Conservation (phyloP, 2,329 filamentous ascomycete species). For the Pseudonectria buxi region DNA sequence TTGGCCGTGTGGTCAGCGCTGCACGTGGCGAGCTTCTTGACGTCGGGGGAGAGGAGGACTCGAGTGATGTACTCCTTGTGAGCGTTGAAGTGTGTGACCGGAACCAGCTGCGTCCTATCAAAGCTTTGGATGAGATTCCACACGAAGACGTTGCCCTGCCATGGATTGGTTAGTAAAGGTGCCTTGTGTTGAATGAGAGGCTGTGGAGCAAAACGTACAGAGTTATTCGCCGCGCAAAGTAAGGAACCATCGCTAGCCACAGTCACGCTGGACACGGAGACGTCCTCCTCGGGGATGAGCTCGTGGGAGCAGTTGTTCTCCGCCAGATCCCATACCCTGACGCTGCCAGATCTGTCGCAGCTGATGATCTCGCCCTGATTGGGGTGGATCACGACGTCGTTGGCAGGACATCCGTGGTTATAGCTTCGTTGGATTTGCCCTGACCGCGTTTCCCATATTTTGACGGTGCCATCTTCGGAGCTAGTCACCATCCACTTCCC, state of each 20-base stretch:
- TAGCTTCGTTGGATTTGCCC: constrained; percentile 90
- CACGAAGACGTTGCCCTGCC: constrained; percentile 88
- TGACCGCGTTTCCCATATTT: constrained; percentile 90
- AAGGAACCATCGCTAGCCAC: constrained; percentile 91
- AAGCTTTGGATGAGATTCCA: constrained; percentile 85
- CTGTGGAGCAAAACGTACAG: constrained; percentile 44
- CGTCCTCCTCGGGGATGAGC: constrained; percentile 91
- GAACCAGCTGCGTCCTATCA: constrained; percentile 76
- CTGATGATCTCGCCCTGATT: constrained; percentile 98
- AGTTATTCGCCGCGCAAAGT: constrained; percentile 88
- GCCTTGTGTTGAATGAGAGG: background rate
- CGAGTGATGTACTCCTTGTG: constrained; percentile 92
- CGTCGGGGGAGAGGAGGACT: constrained; percentile 84
- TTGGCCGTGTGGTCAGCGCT: constrained; percentile 89
- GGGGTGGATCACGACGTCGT: constrained; percentile 98
- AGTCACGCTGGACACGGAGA: constrained; percentile 88
- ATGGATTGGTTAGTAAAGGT: constrained; percentile 2
- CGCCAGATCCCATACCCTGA: constrained; percentile 91
- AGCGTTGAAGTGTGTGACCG: constrained; percentile 81
- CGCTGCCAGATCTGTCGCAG: constrained; percentile 86
- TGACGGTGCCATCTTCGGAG: constrained; percentile 92
- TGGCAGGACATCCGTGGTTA: constrained; percentile 79
- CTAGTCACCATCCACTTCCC: constrained; percentile 99
- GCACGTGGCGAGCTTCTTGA: constrained; percentile 90
- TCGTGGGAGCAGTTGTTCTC: constrained; percentile 97